phyloP scores from a whole-genome alignment of 2,329 filamentous ascomycete species.

The Diaporthe helianthi region DNA sequence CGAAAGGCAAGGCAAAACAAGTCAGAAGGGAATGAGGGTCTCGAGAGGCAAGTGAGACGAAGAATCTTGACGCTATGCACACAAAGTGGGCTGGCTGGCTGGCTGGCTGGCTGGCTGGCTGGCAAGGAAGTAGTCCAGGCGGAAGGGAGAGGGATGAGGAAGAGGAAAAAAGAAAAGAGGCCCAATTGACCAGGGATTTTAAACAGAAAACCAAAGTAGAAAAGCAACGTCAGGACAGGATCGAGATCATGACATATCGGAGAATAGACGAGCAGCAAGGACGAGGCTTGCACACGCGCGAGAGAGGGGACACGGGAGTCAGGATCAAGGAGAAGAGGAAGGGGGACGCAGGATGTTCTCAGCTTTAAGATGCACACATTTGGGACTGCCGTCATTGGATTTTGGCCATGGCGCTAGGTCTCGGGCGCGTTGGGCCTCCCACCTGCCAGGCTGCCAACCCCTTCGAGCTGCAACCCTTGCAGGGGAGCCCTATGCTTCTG shows the following conservation, averaged over 20 bases:
- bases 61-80: slow-evolving; percentile 30
- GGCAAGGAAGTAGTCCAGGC: background rate
- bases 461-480: slow-evolving; percentile 15
- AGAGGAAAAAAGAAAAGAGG: background rate
- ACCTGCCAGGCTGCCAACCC: background rate
- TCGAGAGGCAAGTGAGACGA: slow-evolving; percentile 23
- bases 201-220: slow-evolving; percentile 12
- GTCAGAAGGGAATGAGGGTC: slow-evolving; percentile 3
- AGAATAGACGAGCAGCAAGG: slow-evolving; percentile 19
- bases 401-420: slow-evolving; percentile 18
- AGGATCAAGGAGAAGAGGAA: slow-evolving; percentile 5
- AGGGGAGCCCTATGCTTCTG: slow-evolving; percentile 17
- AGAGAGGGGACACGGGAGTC: slow-evolving; percentile 3
- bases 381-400: slow-evolving; percentile 25
- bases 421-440: slow-evolving; percentile 13
- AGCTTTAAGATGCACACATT: slow-evolving; percentile 18
- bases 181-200: slow-evolving; percentile 27
- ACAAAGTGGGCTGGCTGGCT: background rate
- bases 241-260: slow-evolving; percentile 27
- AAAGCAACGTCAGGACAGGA: slow-evolving; percentile 29
- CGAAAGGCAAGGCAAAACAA: background rate
- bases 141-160: background rate
- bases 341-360: slow-evolving; percentile 15
- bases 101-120: background rate
- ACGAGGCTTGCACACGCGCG: slow-evolving; percentile 21